phyloP scores from a whole-genome alignment of 2,329 filamentous ascomycete species.

The Sporothrix dimorphospora region DNA sequence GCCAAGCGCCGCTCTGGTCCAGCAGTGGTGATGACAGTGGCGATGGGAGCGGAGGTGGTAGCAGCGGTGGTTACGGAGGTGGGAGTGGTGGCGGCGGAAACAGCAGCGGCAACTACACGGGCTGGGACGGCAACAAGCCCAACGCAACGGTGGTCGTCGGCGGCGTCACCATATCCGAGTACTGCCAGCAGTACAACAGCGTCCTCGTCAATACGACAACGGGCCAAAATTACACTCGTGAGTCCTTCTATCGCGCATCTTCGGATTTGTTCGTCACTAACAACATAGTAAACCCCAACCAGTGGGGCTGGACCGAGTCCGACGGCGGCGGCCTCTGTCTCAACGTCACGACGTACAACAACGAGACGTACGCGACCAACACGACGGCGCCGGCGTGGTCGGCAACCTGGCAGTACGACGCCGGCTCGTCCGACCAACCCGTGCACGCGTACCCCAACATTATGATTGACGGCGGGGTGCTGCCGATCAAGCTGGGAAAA shows the following conservation, averaged over 20 bases:
- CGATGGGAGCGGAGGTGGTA: constrained; percentile 30
- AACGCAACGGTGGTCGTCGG: constrained; percentile 28
- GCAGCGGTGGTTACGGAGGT: constrained; percentile 2
- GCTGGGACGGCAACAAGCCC: constrained; percentile 33
- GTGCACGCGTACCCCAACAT: constrained; percentile 61
- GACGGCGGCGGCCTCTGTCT: constrained; percentile 38
- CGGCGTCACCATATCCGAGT: constrained; percentile 28
- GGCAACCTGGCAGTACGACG: constrained; percentile 56
- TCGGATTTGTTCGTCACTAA: constrained; percentile 3
- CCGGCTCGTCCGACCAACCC: constrained; percentile 45
- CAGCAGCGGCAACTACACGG: constrained; percentile 36
- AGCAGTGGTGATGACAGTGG: constrained; percentile 33
- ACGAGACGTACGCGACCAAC: constrained; percentile 53
- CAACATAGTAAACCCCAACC: constrained; percentile 56
- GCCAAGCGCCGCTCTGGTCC: constrained; percentile 50
- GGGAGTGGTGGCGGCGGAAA: constrained; percentile 34
- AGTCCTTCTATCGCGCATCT: constrained; percentile 36
- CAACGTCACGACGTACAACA: constrained; percentile 54
- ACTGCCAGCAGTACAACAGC: constrained; percentile 33
- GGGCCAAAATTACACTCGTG: constrained; percentile 53
- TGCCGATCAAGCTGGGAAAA: constrained; percentile 45
- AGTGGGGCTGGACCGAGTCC: constrained; percentile 53
- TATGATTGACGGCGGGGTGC: constrained; percentile 47
- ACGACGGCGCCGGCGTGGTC: constrained; percentile 53
- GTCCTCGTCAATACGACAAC: constrained; percentile 36